phyloP scores from a whole-genome alignment of 1,284 basidiomycete species.

The Retiboletus fuscus region DNA sequence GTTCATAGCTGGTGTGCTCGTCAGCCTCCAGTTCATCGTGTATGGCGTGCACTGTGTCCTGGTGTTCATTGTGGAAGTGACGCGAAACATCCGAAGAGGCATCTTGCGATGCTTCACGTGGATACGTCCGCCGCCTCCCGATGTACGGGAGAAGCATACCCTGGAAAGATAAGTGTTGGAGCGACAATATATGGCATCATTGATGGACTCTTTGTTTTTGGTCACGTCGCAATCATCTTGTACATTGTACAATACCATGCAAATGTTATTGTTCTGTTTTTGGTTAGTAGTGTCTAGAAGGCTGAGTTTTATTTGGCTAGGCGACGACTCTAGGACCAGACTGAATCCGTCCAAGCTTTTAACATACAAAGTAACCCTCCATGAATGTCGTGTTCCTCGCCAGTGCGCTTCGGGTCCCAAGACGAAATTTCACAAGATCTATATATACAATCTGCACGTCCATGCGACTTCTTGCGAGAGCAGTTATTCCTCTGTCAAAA shows the following conservation, averaged over 20 bases:
- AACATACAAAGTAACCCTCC: neutral
- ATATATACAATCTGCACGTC: neutral
- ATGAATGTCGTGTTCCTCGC: neutral
- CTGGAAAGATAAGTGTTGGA: slow-evolving; percentile 12
- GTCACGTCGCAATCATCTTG: neutral
- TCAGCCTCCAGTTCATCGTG: slow-evolving; percentile 74
- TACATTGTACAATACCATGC: slow-evolving; percentile 26
- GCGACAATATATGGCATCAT: slow-evolving; percentile 12
- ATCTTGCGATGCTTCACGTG: slow-evolving; percentile 29
- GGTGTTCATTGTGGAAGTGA: slow-evolving; percentile 25
- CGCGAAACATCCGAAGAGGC: slow-evolving; percentile 29
- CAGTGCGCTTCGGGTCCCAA: neutral
- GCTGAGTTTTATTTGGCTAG: neutral
- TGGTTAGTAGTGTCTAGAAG: too few species aligned
- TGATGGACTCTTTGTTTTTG: neutral
- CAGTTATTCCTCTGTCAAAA: slow-evolving; percentile 32
- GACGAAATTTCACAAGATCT: neutral
- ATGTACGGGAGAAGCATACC: slow-evolving; percentile 29
- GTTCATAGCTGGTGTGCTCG: slow-evolving; percentile 64
- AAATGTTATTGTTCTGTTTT: neutral
- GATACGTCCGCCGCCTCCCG: slow-evolving; percentile 26
- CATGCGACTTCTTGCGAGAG: neutral
- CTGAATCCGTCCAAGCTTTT: neutral
- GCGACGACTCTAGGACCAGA: neutral
- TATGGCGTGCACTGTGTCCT: slow-evolving; percentile 59